phyloP scores from a whole-genome alignment of 371 early-diverging fungal species.

The Mortierella sp. region DNA sequence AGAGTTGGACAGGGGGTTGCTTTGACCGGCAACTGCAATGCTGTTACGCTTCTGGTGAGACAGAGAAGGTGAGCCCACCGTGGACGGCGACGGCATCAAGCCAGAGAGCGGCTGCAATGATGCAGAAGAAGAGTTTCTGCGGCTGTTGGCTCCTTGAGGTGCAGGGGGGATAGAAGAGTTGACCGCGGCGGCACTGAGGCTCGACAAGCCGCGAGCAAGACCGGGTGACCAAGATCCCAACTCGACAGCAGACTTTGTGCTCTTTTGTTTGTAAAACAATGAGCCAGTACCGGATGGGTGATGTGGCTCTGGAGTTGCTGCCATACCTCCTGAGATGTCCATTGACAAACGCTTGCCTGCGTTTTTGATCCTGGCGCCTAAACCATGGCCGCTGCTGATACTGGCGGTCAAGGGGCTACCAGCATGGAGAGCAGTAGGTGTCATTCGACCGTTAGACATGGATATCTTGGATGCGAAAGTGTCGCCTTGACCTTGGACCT shows the following conservation, averaged over 20 bases:
- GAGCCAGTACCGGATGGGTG: conserved; percentile 14
- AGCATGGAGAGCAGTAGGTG: conserved; percentile 18
- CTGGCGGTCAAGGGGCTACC: conserved; percentile 11
- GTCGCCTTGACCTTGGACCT: background rate
- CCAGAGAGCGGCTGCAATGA: conserved; percentile 9
- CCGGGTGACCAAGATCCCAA: conserved; percentile 43
- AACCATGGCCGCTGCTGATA: conserved; percentile 22
- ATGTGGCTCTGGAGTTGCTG: conserved; percentile 1
- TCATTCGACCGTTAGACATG: conserved; percentile 24
- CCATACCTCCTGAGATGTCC: conserved; percentile 25
- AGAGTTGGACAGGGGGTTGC: conserved; percentile 21
- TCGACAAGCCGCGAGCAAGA: conserved; percentile 23
- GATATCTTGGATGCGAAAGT: background rate
- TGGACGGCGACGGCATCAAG: conserved; percentile 3
- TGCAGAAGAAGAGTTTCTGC: conserved; percentile 19
- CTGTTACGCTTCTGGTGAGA: conserved; percentile 32
- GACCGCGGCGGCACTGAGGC: background rate
- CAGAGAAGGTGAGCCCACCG: conserved; percentile 7
- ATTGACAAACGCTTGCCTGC: conserved; percentile 48
- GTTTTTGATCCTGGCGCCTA: conserved; percentile 49
- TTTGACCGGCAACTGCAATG: background rate
- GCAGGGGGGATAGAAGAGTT: background rate
- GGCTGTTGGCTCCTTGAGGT: background rate
- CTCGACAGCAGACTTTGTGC: conserved; percentile 38
- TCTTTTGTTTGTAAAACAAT: conserved; percentile 49